Percentiles rank a stretch among this genome's conserved stretches.
Conservation (phyloP, 768 basidiomycete species). For the Rhodotorula toruloides region DNA sequence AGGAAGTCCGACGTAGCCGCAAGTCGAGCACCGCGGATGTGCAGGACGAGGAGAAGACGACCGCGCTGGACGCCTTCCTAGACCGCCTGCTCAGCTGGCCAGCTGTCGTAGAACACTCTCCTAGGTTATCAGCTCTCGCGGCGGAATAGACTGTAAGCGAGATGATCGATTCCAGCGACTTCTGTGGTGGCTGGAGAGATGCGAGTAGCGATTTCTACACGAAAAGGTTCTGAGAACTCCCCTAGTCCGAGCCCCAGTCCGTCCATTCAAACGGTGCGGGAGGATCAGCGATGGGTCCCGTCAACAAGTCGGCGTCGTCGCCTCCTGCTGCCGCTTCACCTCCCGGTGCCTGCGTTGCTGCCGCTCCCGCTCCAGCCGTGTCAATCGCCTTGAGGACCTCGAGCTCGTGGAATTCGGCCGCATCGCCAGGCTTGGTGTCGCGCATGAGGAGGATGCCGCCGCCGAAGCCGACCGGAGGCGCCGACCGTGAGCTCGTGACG, state of each 20-base stretch:
- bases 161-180: too few relatives aligned
- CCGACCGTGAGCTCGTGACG: constrained; percentile 1
- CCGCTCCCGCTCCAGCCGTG: constrained; percentile 17
- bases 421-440: constrained; percentile 66
- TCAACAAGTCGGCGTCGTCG: constrained; percentile 5
- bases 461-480: constrained; percentile 54
- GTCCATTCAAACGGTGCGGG: constrained; percentile 35
- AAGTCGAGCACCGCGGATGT: neutral
- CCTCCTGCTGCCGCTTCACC: neutral
- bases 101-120: neutral
- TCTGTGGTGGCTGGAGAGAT: neutral
- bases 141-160: neutral
- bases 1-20: neutral
- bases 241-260: constrained; percentile 21
- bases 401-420: constrained; percentile 67
- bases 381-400: constrained; percentile 42
- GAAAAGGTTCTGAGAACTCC: neutral
- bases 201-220: too few relatives aligned
- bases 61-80: neutral
- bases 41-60: neutral
- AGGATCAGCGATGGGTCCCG: constrained; percentile 31
- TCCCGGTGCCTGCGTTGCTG: constrained; percentile 11
- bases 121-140: neutral
- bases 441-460: constrained; percentile 80
- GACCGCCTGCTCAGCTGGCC: neutral